phyloP scores from a whole-genome alignment of 179 eudicot species.

The Beta lomatogona region DNA sequence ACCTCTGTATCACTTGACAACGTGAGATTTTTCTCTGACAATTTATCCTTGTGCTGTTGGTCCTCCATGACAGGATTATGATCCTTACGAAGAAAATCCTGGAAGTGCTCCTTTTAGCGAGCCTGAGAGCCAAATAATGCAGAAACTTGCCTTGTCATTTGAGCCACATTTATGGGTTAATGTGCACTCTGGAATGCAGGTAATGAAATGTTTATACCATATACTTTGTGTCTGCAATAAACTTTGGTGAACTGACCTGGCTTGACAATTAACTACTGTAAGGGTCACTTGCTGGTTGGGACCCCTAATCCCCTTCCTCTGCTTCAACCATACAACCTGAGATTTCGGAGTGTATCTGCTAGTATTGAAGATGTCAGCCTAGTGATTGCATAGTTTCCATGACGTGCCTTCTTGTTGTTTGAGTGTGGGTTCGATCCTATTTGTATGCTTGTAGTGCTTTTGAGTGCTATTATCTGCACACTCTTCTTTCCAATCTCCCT shows the following conservation, averaged over 20 bases:
- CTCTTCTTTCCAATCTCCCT: too few relatives aligned
- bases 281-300: background rate
- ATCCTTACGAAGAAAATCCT: slow-evolving; percentile 95
- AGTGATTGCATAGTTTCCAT: too few relatives aligned
- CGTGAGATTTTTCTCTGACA: slow-evolving; percentile 11
- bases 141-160: slow-evolving; percentile 69
- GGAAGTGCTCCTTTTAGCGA: slow-evolving; percentile 92
- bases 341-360: too few relatives aligned
- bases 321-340: too few relatives aligned
- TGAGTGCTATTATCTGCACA: too few relatives aligned
- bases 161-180: slow-evolving; percentile 94
- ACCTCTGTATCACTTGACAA: slow-evolving; percentile 9
- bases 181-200: slow-evolving; percentile 99
- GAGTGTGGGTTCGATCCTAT: too few relatives aligned
- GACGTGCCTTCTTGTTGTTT: too few relatives aligned
- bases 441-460: too few relatives aligned
- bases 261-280: background rate
- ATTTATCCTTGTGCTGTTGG: background rate
- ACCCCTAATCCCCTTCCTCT: background rate
- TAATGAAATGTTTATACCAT: slow-evolving; percentile 16
- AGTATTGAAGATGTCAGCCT: too few relatives aligned
- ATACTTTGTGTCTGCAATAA: background rate
- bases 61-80: slow-evolving; percentile 69
- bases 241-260: background rate
- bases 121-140: slow-evolving; percentile 92